Base-by-base conservation (phyloP, 2,329 filamentous ascomycete genomes). In the Calonectria leucothoes region DNA sequence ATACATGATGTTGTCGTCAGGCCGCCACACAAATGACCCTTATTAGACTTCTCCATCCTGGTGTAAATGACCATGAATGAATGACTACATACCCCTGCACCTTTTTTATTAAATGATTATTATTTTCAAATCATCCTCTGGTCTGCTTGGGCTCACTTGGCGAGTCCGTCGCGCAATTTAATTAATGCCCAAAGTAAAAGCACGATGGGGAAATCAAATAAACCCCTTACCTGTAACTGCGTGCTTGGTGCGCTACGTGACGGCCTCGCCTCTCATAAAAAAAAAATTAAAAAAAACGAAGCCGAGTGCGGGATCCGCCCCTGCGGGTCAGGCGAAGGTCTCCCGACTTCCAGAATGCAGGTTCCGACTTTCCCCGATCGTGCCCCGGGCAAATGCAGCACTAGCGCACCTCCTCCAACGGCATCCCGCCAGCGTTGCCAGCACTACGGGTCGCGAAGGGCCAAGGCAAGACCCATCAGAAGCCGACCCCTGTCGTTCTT, bases 361-460 rank as follows among this genome's bases (percentile, higher is more conserved):
- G 67, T 78, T 79, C 78, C 78, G 78, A 77, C 73, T 77, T 80
- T 76, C 66, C 76, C 78, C 78, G 78, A 78, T 35, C 27, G 59
- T 55, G 51, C 48, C 55, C 67, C 71, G 68, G 51, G 66, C 70
- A 49, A 68, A 72, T 63, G 68, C 73, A 71, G 72, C 67, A 70
- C 75, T 78, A 79, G 75, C 71, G 75, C 69, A 63, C 45, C 61
- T 69, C 76, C 71, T 59, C 72, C 75, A 76, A 51, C 70, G 73
- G 75, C 67, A 74, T 78, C 78, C 72, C 75, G 64, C 64, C 70
- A 71, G 70, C 45, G 74, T 75, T 71, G 74, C 74, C 74, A 76
- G 72, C 72, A 52, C 72, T 75, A 73, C 74, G 76, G 76, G 71
- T 79, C 76, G 72, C 68, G 73, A 70, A 76, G 71, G 73, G 68